These are phyloP conservation scores for Malus sieversii DNA, from an alignment of 306 rosid genomes.

Conservation along the genomic window DNA sequence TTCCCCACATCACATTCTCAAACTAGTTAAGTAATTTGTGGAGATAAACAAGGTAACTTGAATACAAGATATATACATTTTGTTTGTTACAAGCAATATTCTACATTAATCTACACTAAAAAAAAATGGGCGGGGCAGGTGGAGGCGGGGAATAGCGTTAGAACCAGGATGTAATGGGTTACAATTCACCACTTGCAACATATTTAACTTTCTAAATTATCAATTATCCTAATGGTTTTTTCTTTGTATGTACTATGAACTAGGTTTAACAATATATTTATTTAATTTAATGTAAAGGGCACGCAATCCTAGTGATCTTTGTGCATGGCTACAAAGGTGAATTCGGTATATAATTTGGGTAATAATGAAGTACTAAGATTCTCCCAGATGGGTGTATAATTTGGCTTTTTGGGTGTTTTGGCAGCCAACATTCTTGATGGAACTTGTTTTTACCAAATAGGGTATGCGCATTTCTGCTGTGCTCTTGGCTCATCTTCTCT, in stretches of 20 bases:
- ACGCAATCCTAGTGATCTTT: conserved; percentile 24
- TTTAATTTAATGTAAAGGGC: conserved; percentile 8
- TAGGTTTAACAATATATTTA: not conserved
- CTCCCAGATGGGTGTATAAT: conserved; percentile 39
- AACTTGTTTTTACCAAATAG: conserved; percentile 57
- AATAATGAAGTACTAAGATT: conserved; percentile 41
- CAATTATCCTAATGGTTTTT: conserved; percentile 16
- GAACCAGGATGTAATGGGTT: no score
- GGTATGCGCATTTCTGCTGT: conserved; percentile 48
- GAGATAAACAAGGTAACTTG: no score
- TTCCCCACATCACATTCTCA: no score
- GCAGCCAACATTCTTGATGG: conserved; percentile 60
- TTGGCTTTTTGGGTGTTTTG: conserved; percentile 30
- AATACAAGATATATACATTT: no score
- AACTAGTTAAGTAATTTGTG: no score
- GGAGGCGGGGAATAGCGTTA: no score
- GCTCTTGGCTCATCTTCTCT: conserved; percentile 43
- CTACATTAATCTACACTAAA: no score
- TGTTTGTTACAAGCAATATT: no score
- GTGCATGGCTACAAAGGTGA: conserved; percentile 40
- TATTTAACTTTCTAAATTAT: no score
- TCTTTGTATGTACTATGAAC: conserved; percentile 16
- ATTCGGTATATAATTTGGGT: conserved; percentile 54
- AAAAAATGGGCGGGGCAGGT: no score
- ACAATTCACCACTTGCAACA: no score